A percentile compares a stretch with the other conserved stretches of the same genome.
Conservation (phyloP, 768 basidiomycete species). For the Hypholoma sublateritium region DNA sequence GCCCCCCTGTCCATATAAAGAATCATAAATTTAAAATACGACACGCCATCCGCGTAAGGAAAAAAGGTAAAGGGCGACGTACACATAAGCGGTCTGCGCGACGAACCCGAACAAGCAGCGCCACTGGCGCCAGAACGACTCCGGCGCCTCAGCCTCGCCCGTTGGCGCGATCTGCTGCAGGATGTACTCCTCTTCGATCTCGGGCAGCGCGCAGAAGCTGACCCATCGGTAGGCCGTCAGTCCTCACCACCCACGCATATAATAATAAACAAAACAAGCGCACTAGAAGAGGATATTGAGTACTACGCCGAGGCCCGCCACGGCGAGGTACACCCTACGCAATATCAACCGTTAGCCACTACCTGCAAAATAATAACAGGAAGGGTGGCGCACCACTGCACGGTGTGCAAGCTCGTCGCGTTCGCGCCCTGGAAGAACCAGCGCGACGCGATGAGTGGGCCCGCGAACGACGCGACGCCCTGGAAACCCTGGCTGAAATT, state of each 20-base stretch:
- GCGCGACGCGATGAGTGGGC: conserved; percentile 72
- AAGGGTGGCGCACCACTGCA: conserved; percentile 52
- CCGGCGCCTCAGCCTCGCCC: conserved; percentile 39
- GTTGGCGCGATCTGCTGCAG: conserved; percentile 43
- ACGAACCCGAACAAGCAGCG: conserved; percentile 72
- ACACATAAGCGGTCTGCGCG: conserved; percentile 70
- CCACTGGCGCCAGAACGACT: conserved; percentile 69
- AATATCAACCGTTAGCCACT: neutral
- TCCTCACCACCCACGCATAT: too few species aligned
- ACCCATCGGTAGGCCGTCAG: too few species aligned
- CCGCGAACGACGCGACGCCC: conserved; percentile 70
- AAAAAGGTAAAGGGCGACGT: conserved; percentile 21
- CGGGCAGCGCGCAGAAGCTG: conserved; percentile 66
- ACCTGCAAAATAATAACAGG: neutral
- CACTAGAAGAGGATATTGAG: conserved; percentile 68
- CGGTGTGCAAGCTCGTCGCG: conserved; percentile 58
- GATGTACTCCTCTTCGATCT: conserved; percentile 67
- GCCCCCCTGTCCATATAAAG: conserved; percentile 39
- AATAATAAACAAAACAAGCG: conserved; percentile 13
- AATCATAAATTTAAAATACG: too few species aligned
- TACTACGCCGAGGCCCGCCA: conserved; percentile 58
- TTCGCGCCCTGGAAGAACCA: conserved; percentile 75
- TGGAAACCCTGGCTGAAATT: conserved; percentile 83
- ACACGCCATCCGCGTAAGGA: neutral
- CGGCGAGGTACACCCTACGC: conserved; percentile 63